phyloP scores from a whole-genome alignment of 2,329 filamentous ascomycete genomes.

The Scedosporium apiospermum region DNA sequence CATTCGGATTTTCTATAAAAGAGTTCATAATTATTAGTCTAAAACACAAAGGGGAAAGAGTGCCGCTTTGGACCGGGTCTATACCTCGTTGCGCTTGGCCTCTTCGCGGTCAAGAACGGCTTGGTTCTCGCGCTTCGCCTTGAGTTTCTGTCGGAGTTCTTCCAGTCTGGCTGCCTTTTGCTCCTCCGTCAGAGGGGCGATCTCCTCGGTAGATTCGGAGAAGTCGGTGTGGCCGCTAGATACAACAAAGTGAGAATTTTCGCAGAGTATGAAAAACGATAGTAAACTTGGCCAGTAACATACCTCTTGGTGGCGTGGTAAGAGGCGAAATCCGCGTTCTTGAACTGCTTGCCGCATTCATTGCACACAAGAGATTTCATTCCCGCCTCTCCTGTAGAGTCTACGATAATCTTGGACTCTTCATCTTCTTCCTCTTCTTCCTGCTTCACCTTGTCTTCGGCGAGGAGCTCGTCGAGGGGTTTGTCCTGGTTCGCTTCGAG shows the following conservation, averaged over 20 bases:
- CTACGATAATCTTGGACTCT: constrained; percentile 49
- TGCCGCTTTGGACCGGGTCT: background rate
- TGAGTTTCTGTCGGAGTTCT: constrained; percentile 63
- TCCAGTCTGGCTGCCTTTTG: constrained; percentile 75
- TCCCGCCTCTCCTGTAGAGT: constrained; percentile 55
- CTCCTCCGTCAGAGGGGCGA: constrained; percentile 82
- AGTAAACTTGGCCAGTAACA: constrained; percentile 15
- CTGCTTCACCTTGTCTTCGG: constrained; percentile 21
- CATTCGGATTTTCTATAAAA: constrained; percentile 55
- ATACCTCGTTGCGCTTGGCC: constrained; percentile 74
- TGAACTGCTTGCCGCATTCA: constrained; percentile 87
- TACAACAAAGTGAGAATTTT: background rate
- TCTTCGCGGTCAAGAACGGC: constrained; percentile 69
- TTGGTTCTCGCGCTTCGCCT: constrained; percentile 61
- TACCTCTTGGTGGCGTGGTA: constrained; percentile 85
- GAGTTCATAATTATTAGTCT: background rate
- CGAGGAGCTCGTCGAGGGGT: constrained; percentile 68
- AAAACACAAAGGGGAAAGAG: background rate
- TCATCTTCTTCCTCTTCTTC: constrained; percentile 39
- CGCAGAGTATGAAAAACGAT: background rate
- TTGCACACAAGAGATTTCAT: constrained; percentile 85
- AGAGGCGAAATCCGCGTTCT: constrained; percentile 69
- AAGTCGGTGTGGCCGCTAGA: constrained; percentile 80
- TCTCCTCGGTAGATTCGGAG: constrained; percentile 83
- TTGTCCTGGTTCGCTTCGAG: constrained; percentile 87